These are phyloP conservation scores for Fusarium fracticaudum DNA, from an alignment of 2,329 filamentous ascomycete species.

Conservation along the genomic window DNA sequence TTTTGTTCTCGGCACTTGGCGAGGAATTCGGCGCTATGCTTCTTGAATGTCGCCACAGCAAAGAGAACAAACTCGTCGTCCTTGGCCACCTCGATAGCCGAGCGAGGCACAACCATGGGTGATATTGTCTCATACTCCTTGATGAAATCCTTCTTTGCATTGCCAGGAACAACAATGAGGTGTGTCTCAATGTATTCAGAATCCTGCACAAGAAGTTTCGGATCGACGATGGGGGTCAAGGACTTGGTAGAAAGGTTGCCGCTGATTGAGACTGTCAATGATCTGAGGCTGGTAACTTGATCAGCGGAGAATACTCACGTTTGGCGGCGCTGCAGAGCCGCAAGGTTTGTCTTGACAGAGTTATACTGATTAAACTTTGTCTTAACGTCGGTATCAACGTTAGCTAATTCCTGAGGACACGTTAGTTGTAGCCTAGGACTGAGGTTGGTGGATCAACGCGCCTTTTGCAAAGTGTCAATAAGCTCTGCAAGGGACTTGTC, in stretches of 20 bases:
- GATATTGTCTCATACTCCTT: slow-evolving; percentile 88
- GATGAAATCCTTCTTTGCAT: slow-evolving; percentile 86
- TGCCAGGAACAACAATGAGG: slow-evolving; percentile 86
- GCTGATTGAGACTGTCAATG: slow-evolving; percentile 53
- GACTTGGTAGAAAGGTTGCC: slow-evolving; percentile 96
- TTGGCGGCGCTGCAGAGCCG: slow-evolving; percentile 84
- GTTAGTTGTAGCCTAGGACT: slow-evolving; percentile 7
- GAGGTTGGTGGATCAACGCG: slow-evolving; percentile 45
- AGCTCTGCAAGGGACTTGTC: slow-evolving; percentile 91
- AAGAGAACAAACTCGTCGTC: slow-evolving; percentile 93
- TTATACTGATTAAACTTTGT: slow-evolving; percentile 95
- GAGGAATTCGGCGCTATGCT: slow-evolving; percentile 85
- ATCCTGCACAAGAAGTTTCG: slow-evolving; percentile 81
- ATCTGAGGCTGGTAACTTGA: neutral
- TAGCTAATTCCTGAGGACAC: slow-evolving; percentile 76
- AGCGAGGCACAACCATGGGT: slow-evolving; percentile 93
- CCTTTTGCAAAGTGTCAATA: slow-evolving; percentile 89
- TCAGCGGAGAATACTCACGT: slow-evolving; percentile 64
- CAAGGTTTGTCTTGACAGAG: slow-evolving; percentile 84
- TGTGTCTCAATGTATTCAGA: slow-evolving; percentile 98
- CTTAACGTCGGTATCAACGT: slow-evolving; percentile 96
- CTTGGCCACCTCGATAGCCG: slow-evolving; percentile 78
- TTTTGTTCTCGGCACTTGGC: slow-evolving; percentile 92
- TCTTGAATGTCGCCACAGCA: slow-evolving; percentile 93
- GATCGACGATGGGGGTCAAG: slow-evolving; percentile 87